Base-by-base conservation (phyloP, 371 early-diverging fungal genomes). In the Batrachochytrium dendrobatidis region DNA sequence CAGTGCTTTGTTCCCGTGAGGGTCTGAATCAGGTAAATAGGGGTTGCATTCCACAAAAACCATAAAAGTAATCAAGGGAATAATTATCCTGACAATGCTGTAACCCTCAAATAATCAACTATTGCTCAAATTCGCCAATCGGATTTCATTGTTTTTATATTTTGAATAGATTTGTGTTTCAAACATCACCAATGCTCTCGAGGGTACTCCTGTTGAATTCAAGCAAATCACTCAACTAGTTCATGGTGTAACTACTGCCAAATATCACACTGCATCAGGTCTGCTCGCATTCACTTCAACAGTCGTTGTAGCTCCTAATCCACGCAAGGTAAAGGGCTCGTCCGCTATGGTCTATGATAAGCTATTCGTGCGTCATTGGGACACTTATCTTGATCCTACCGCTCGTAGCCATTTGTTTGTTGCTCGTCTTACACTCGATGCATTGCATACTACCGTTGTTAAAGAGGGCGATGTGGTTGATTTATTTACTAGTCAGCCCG, bases 291-390 rank as follows among this genome's bases (percentile, higher is more conserved):
- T 39, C 39, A 39, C 39, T n/a, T 39, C 39, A n/a, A 39, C 39
- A 12, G 39, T 39, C 39, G 39, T n/a, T n/a, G n/a, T 39, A 12
- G n/a, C 12, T 12, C 39, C 39, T n/a, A 39, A n/a, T n/a, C n/a
- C n/a, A n/a, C n/a, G n/a, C n/a, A n/a, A 39, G 39, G 15, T n/a
- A 12, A 39, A 39, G 39, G 12, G 12, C 39, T 12, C 39, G 15
- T 39, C 39, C 15, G 39, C 15, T n/a, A n/a, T 39, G 15, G 39
- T 39, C 15, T 39, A 39, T n/a, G 39, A 61, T 32, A 26, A 56
- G 12, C 68, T 87, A 31, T 84, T 83, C 77, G 82, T 87, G 43
- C 74, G 88, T 55, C 88, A 86, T 53, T 87, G 88, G 88, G 88
- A 87, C 63, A 59, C 17, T 3, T 65, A 61, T 45, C 20, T 66